These are phyloP conservation scores for Phycomyces nitens DNA, from an alignment of 192 early-diverging fungal species.

Conservation along the genomic window DNA sequence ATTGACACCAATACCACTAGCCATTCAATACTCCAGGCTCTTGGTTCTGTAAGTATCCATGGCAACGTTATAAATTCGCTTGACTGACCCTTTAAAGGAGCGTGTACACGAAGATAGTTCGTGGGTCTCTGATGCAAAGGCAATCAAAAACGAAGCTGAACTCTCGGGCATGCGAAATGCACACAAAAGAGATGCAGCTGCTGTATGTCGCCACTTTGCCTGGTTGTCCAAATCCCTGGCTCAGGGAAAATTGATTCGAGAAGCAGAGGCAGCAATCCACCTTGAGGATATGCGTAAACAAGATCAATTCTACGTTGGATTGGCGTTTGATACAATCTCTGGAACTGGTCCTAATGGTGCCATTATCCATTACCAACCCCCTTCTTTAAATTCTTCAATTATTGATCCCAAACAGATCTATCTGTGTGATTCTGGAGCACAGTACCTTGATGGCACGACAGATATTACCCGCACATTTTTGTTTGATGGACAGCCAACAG, in stretches of 20 bases:
- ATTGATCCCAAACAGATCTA: conserved; percentile 80
- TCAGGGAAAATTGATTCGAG: conserved; percentile 63
- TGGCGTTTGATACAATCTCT: conserved; percentile 96
- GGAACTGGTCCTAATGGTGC: conserved; percentile 95
- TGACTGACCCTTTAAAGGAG: conserved; percentile 23
- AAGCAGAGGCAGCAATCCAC: conserved; percentile 81
- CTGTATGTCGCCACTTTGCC: conserved; percentile 82
- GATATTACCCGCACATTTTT: conserved; percentile 94
- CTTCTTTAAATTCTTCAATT: conserved; percentile 80
- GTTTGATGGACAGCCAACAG: conserved; percentile 88
- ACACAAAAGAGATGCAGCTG: conserved; percentile 89
- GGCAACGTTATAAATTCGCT: conserved; percentile 38
- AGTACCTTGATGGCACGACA: conserved; percentile 95
- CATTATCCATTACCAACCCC: conserved; percentile 97
- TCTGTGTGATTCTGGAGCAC: conserved; percentile 94
- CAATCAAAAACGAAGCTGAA: conserved; percentile 90
- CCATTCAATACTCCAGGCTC: conserved; percentile 39
- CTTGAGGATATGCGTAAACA: conserved; percentile 73
- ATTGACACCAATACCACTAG: conserved; percentile 60
- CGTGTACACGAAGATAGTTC: conserved; percentile 56
- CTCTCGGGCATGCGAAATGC: conserved; percentile 88
- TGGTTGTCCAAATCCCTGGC: conserved; percentile 95
- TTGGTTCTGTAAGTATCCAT: conserved; percentile 71
- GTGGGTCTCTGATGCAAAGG: conserved; percentile 78
- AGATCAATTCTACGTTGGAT: conserved; percentile 81